Evolutionary conservation across 352 stramenopile species (phyloP), one percentile per base, ranked within the genome.

Genomic region (Phytophthora tubulina): DNA sequence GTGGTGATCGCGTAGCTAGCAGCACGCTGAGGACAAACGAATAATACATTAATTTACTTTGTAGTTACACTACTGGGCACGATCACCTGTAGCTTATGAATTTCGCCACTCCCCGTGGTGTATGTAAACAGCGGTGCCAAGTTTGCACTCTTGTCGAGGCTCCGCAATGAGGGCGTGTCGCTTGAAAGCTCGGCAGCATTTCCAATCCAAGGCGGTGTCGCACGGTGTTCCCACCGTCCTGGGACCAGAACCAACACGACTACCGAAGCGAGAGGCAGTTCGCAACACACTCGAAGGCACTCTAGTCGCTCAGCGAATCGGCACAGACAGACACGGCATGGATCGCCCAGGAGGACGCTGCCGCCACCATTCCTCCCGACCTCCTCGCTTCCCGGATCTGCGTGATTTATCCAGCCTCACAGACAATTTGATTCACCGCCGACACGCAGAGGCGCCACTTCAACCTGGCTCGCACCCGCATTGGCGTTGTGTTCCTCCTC

Each of bases 301-400:
- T 27, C 21, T 27, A 27, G 21, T 27, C 21, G 21, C 21, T 27
- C 21, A 27, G 21, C 21, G 21, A 27, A 27, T 27, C 21, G 21
- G 21, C 21, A 21, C 21, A 21, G 21, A 21, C 21, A 27, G 21
- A 27, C 21, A 27, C 2, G 21, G 21, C 21, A 27, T 27, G 21
- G 0, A 39, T n/a, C n/a, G 46, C 38, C 4, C 51, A 7, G 41
- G 21, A 5, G 41, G 50, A 11, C 61, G 49, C 17, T 39, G 39
- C 3, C 32, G n/a, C 49, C 60, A 48, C 4, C 50, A 41, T 39
- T 61, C 61, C 21, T 41, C 54, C 31, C 39, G 36, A 17, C 15
- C 52, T 49, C 52, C 52, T 15, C 61, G 50, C 7, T 55, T 68
- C 41, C 49, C 49, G 13, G 61, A 55, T 44, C 17, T 68, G 21